Evolutionary conservation across 352 stramenopile species (phyloP), one percentile per base, ranked within the genome.

Genomic region (Thalassiosira hispida): DNA sequence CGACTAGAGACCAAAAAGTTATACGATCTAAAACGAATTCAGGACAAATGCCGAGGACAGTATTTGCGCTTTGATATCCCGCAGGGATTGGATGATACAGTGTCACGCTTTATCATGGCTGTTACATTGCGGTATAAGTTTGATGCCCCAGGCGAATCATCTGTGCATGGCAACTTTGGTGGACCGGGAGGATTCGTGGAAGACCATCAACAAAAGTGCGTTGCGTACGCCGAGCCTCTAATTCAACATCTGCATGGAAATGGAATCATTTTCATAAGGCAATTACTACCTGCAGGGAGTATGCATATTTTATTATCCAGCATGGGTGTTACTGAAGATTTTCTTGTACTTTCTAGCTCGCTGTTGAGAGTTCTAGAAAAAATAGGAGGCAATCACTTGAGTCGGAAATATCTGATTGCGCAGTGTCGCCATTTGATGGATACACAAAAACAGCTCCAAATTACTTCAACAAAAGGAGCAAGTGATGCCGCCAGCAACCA

Each of bases 61-160:
- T 81, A 81, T 33, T 8, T 81, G n/a, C 64, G 49, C 20, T 81
- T 77, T 18, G 73, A 81, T 23, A 71, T 81, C 11, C 73, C 73
- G 18, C 40, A 72, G 46, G 56, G 64, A 22, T 29, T 81, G 11
- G 73, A 81, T 47, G 73, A 81, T 38, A 81, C 64, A 8, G 22
- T 67, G 1, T 47, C 64, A 22, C 44, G 65, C 9, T 81, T 81
- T 27, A 72, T 81, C 16, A 74, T 25, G 1, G 65, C 64, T 35
- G 65, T 76, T 14, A 62, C 59, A 6, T 40, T 81, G 55, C 27
- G 73, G 4, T 81, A 72, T 33, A 70, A 57, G 16, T 65, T 60
- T 40, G 38, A 55, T 7, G 20, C n/a, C 46, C 57, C 73, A 60
- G 7, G 23, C n/a, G 57, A 81, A 72, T 76, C 61, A 2, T 60